A percentile compares a stretch with the other conserved stretches of the same genome.
Evolutionary conservation across 345 rosid genomes (phyloP).

Genomic region (Draba incana): DNA sequence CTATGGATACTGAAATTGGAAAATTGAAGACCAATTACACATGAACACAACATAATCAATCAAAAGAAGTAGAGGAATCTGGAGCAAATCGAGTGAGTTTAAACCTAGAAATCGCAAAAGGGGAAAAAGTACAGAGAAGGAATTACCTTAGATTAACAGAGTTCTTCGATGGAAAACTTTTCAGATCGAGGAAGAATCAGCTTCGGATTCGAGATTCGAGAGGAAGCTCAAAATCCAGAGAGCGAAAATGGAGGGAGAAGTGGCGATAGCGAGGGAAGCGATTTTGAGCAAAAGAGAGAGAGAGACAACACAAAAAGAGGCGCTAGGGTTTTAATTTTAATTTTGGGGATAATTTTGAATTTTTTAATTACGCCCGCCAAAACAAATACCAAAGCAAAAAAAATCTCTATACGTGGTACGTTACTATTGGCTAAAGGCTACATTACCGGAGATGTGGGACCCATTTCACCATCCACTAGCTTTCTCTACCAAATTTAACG

Average conservation of each 20-base stretch:
- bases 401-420: slow-evolving; percentile 44
- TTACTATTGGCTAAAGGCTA: slow-evolving; percentile 19
- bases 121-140: background rate
- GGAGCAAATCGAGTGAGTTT: slow-evolving; percentile 3
- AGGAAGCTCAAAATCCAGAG: slow-evolving; percentile 29
- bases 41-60: background rate
- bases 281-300: slow-evolving; percentile 18
- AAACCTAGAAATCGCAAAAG: slow-evolving; percentile 29
- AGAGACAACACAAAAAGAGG: slow-evolving; percentile 25
- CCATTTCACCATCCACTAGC: slow-evolving; percentile 19
- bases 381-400: slow-evolving; percentile 18
- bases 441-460: slow-evolving; percentile 24
- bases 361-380: slow-evolving; percentile 73
- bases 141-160: slow-evolving; percentile 27
- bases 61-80: slow-evolving; percentile 1
- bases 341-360: slow-evolving; percentile 53
- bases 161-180: background rate
- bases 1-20: background rate
- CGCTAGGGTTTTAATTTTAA: slow-evolving; percentile 68
- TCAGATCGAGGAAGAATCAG: slow-evolving; percentile 15
- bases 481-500: slow-evolving; percentile 37
- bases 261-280: slow-evolving; percentile 41
- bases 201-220: slow-evolving; percentile 23
- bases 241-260: slow-evolving; percentile 39
- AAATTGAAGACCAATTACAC: background rate